These are phyloP conservation scores for Chimonanthus praecox DNA, from an alignment of 164 flowering plant species.

Conservation along the genomic window DNA sequence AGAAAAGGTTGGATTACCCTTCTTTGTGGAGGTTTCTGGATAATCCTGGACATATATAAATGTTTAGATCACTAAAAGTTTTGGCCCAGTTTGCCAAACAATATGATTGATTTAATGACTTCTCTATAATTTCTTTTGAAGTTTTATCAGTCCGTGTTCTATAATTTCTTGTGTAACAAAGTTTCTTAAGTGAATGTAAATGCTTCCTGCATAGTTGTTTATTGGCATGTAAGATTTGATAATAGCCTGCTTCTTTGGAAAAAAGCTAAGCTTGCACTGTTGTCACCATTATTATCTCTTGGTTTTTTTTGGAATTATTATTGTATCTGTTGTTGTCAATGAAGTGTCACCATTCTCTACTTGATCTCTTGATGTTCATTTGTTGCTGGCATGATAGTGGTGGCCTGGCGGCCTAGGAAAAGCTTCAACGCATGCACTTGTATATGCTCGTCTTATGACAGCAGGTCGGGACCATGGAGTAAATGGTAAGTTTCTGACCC, in stretches of 20 bases:
- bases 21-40: too few species aligned
- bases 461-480: conserved; percentile 79
- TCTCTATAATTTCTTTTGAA: too few species aligned
- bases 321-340: background rate
- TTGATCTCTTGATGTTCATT: background rate
- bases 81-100: too few species aligned
- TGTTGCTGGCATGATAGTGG: conserved; percentile 50
- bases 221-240: background rate
- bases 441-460: conserved; percentile 77
- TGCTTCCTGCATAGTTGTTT: background rate
- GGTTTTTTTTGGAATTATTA: background rate
- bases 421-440: conserved; percentile 88
- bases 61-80: too few species aligned
- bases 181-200: background rate
- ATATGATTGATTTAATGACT: too few species aligned
- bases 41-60: too few species aligned
- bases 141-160: too few species aligned
- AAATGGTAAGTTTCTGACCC: conserved; percentile 47
- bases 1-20: too few species aligned
- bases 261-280: background rate
- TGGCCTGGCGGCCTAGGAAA: conserved; percentile 99
- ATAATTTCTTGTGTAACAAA: too few species aligned
- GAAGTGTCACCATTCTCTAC: background rate
- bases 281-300: background rate
- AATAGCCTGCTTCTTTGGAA: background rate